Evolutionary conservation across 495 filamentous ascomycete genomes (phyloP).

Genomic region (Ascodesmis nigricans): DNA sequence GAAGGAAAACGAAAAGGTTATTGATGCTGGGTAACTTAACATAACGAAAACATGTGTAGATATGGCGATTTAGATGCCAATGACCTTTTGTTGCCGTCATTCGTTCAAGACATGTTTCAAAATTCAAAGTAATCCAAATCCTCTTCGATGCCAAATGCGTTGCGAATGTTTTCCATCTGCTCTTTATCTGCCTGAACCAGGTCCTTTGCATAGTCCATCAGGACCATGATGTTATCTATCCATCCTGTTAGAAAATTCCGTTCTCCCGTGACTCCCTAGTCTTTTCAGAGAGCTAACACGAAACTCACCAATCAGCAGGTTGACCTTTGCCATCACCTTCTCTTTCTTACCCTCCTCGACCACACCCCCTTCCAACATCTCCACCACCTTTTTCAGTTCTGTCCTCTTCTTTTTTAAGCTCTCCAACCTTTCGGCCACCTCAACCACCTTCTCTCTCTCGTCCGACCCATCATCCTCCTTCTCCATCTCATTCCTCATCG

Average conservation of each 20-base stretch:
- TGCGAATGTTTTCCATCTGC: slow-evolving; percentile 30
- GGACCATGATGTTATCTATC: slow-evolving; percentile 41
- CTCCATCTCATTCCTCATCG: slow-evolving; percentile 20
- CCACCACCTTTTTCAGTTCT: slow-evolving; percentile 31
- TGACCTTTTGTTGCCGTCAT: too few species aligned
- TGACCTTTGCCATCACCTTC: slow-evolving; percentile 15
- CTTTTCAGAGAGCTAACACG: too few species aligned
- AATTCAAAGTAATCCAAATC: slow-evolving; percentile 17
- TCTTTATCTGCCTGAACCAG: slow-evolving; percentile 32
- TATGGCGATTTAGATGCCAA: too few species aligned
- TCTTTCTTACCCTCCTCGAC: slow-evolving; percentile 28
- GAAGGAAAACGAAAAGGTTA: too few species aligned
- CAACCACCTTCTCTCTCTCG: slow-evolving; percentile 37
- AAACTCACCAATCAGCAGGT: slow-evolving; percentile 12
- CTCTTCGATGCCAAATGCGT: slow-evolving; percentile 23
- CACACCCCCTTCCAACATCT: slow-evolving; percentile 29
- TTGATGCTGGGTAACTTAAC: too few species aligned
- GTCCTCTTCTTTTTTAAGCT: slow-evolving; percentile 29
- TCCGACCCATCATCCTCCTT: slow-evolving; percentile 25
- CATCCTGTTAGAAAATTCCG: slow-evolving; percentile 17
- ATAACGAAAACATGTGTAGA: too few species aligned
- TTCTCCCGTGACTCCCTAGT: neutral
- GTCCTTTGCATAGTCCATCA: slow-evolving; percentile 38
- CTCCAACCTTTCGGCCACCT: slow-evolving; percentile 25
- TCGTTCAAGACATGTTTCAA: too few species aligned